These are phyloP conservation scores for Leccinum variicolor DNA, from an alignment of 768 basidiomycete genomes.

Conservation along the genomic window DNA sequence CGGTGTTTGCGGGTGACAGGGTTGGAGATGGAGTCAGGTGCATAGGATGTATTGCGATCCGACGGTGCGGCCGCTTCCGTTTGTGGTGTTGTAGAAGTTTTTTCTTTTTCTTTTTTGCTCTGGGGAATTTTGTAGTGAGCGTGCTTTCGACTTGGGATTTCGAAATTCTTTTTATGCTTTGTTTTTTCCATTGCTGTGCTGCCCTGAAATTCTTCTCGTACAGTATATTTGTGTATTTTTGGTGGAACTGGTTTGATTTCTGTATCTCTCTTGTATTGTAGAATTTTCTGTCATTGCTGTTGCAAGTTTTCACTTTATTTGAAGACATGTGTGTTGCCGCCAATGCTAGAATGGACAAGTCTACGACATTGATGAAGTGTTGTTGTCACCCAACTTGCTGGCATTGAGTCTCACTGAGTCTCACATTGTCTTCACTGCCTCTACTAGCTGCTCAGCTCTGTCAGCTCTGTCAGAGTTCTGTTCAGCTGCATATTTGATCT, in stretches of 20 bases:
- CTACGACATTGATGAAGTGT: no score
- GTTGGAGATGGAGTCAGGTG: slow-evolving; percentile 52
- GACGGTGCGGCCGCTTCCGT: slow-evolving; percentile 14
- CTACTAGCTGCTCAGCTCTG: no score
- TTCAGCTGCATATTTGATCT: no score
- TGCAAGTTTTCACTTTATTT: no score
- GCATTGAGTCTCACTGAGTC: no score
- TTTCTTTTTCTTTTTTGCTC: background rate
- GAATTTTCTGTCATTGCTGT: background rate
- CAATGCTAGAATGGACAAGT: no score
- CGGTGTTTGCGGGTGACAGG: slow-evolving; percentile 69
- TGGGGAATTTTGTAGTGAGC: background rate
- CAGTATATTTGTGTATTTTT: background rate
- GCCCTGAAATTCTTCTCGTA: slow-evolving; percentile 3
- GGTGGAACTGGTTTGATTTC: background rate
- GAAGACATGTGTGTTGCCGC: no score
- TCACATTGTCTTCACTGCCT: no score
- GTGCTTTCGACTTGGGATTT: background rate
- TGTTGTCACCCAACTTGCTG: no score
- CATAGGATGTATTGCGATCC: slow-evolving; percentile 34
- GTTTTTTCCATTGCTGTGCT: no score
- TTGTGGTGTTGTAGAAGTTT: slow-evolving; percentile 18
- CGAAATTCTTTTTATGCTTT: no score
- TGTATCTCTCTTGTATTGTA: slow-evolving; percentile 27
- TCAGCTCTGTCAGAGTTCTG: no score